A percentile compares a stretch with the other conserved stretches of the same genome.
Evolutionary conservation across 257 asterid species (phyloP).

Genomic region (Nicotiana undulata): DNA sequence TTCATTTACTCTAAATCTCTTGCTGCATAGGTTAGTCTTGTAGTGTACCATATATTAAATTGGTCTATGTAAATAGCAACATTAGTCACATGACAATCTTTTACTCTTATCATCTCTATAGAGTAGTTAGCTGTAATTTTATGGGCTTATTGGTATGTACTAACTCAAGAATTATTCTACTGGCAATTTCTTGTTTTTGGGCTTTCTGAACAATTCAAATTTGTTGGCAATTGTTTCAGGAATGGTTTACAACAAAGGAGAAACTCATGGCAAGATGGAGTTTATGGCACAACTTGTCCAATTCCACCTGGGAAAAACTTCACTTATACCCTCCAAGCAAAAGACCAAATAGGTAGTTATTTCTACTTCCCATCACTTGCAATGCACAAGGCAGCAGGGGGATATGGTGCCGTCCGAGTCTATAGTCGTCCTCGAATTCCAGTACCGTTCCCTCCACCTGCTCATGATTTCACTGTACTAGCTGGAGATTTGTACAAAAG

Average conservation of each 20-base stretch:
- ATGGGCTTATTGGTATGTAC: neutral
- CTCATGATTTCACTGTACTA: constrained; percentile 63
- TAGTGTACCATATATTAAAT: neutral
- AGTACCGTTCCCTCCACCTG: constrained; percentile 77
- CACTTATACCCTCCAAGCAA: constrained; percentile 81
- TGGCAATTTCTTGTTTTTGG: neutral
- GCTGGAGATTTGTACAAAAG: constrained; percentile 93
- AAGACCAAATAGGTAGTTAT: constrained; percentile 88
- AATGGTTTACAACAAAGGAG: constrained; percentile 91
- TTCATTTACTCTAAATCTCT: neutral
- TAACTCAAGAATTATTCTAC: neutral
- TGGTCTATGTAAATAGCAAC: neutral
- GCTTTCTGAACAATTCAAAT: neutral
- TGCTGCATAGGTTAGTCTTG: neutral
- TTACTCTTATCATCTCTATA: neutral
- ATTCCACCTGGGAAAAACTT: constrained; percentile 72
- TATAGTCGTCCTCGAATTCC: constrained; percentile 87
- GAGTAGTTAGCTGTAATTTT: neutral
- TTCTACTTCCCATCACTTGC: constrained; percentile 83
- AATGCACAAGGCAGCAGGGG: constrained; percentile 92
- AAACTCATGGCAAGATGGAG: constrained; percentile 95
- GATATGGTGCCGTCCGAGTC: constrained; percentile 72
- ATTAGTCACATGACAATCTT: neutral
- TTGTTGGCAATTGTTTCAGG: constrained; percentile 30
- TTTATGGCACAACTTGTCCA: constrained; percentile 77